Evolutionary conservation across 768 basidiomycete species (phyloP).

Genomic region (Suillus subaureus): DNA sequence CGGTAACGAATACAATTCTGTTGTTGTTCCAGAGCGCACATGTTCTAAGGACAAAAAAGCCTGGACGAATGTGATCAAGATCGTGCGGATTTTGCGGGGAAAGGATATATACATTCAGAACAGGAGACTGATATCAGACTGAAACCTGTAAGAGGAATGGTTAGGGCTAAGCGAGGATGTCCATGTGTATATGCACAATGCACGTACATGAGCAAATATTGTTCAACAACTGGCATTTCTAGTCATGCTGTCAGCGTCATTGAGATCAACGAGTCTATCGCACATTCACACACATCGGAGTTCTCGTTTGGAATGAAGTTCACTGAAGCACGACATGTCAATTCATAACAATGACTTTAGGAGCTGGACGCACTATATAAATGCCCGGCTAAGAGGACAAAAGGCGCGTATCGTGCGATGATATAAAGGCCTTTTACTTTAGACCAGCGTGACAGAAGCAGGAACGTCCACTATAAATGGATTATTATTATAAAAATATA

Average conservation of each 20-base stretch:
- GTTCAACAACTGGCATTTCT: slow-evolving; percentile 3
- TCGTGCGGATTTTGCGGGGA: not conserved
- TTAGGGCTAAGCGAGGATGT: not conserved
- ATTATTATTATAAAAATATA: not conserved
- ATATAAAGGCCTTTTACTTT: slow-evolving; percentile 5
- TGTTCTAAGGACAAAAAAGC: slow-evolving; percentile 3
- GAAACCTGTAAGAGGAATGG: not conserved
- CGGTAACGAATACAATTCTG: not conserved
- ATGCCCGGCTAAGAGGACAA: not conserved
- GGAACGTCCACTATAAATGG: not conserved
- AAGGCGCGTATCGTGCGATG: slow-evolving; percentile 2
- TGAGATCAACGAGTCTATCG: not conserved
- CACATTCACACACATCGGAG: not conserved
- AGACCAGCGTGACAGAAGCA: not conserved
- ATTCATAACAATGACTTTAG: not conserved
- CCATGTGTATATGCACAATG: not conserved
- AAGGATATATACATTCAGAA: not conserved
- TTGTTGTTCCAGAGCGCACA: slow-evolving; percentile 5
- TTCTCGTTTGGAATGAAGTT: not conserved
- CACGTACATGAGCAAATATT: slow-evolving; percentile 1
- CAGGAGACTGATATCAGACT: slow-evolving; percentile 3
- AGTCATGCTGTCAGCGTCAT: not conserved
- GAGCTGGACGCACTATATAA: not conserved
- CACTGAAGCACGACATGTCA: not conserved
- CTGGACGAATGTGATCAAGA: not conserved